Evolutionary conservation across 176 grass and related monocot species (phyloP), one percentile per base, ranked within the genome.

Genomic region (Raddia guianensis): DNA sequence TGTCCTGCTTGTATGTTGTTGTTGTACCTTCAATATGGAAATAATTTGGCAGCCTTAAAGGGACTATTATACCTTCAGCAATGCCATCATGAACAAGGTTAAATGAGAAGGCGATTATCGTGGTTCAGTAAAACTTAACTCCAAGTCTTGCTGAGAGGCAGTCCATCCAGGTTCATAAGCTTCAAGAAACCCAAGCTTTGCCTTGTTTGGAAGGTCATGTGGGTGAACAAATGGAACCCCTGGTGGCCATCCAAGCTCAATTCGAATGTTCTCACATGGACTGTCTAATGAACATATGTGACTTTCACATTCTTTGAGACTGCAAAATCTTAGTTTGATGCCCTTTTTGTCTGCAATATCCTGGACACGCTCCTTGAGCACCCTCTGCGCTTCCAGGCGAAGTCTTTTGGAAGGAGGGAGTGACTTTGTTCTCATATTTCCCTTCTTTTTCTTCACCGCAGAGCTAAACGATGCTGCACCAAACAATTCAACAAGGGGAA

Each of bases 161-260:
- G 91, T 86, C 94, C 94, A 97, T 54, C 94, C 94, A 69, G 87
- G 94, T 46, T 97, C 94, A 49, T 91, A 97, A 87, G 94, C 85
- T 92, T 97, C 91, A 55, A 97, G 83, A 90, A 97, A 90, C 45
- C 87, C 83, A 18, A 97, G 86, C 63, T 97, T 97, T 53, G 91
- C 87, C 70, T 97, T 97, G 80, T 97, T 94, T 49, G 94, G 94
- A 54, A 97, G 94, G 65, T 97, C 94, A 89, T 97, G 94, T 32
- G 94, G 94, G 84, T 97, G 94, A 77, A 97, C 94, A 86, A 97
- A 97, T 56, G 94, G 94, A 86, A 97, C 91, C 49, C 79, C 92
- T 57, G 86, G 80, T 12, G 94, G 91, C 94, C 91, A 97, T 85
- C 91, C 94, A 62, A 97, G 89, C 63, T 89, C 91, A 77, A 77